Percentiles rank a stretch among this genome's conserved stretches.
phyloP scores from a whole-genome alignment of 1,139 yeast genomes.

The Debaryomyces sp. region DNA sequence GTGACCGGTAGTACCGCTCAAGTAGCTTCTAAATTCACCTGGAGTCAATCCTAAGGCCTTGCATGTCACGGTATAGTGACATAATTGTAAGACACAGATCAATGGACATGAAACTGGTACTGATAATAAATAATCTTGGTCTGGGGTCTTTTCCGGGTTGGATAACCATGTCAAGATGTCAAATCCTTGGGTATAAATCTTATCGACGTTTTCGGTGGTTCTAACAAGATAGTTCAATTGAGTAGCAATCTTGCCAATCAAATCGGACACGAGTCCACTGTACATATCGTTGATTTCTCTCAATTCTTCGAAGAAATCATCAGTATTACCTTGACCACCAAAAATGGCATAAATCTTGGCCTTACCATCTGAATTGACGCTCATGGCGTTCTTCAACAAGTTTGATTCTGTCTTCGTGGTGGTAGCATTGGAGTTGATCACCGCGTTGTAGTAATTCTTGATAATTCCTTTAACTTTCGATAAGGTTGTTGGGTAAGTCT shows the following conservation, averaged over 20 bases:
- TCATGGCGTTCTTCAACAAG: constrained; percentile 48
- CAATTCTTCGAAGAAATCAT: constrained; percentile 95
- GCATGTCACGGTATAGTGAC: constrained; percentile 89
- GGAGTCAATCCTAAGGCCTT: constrained; percentile 85
- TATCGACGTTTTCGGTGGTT: constrained; percentile 76
- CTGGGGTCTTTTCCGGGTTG: constrained; percentile 85
- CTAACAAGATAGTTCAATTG: constrained; percentile 70
- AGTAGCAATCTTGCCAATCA: constrained; percentile 68
- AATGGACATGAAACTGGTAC: constrained; percentile 96
- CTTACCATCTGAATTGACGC: constrained; percentile 26
- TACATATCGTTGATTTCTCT: constrained; percentile 81
- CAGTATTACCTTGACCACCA: constrained; percentile 99
- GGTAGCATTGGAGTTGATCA: constrained; percentile 47
- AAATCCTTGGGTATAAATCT: constrained; percentile 91
- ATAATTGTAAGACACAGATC: constrained; percentile 91
- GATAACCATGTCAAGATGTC: constrained; percentile 87
- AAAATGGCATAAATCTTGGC: constrained; percentile 82
- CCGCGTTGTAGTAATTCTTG: constrained; percentile 70
- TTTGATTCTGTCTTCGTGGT: constrained; percentile 46
- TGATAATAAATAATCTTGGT: constrained; percentile 80
- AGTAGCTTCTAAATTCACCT: constrained; percentile 73
- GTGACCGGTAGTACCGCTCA: constrained; percentile 94
- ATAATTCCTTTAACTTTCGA: constrained; percentile 73
- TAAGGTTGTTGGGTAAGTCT: constrained; percentile 63
- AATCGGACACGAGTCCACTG: constrained; percentile 72